Conservation (phyloP, 805 yeast genomes). For the Candida stauntonica region DNA sequence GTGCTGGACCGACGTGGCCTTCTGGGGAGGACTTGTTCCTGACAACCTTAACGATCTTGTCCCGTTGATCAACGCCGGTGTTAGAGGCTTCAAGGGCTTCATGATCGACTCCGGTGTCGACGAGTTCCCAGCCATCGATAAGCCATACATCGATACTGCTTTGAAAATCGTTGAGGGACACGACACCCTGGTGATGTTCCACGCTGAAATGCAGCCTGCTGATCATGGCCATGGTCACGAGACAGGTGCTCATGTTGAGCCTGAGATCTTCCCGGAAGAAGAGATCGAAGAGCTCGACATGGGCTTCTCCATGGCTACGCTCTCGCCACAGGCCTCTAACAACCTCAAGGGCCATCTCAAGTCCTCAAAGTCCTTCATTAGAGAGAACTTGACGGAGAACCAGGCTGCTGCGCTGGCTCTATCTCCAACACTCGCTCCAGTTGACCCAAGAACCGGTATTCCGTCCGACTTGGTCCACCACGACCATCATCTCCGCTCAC, state of each 20-base stretch:
- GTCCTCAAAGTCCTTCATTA: conserved; percentile 8
- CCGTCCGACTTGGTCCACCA: conserved; percentile 30
- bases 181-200: conserved; percentile 80
- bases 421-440: conserved; percentile 53
- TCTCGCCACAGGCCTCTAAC: conserved; percentile 7
- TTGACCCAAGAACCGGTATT: conserved; percentile 53
- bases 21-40: conserved; percentile 96
- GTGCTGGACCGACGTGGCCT: conserved; percentile 90
- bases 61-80: conserved; percentile 81
- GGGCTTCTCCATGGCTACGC: conserved; percentile 11
- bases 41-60: conserved; percentile 61
- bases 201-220: conserved; percentile 79
- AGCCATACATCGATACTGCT: conserved; percentile 61
- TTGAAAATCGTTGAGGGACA: conserved; percentile 57
- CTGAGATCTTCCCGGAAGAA: conserved; percentile 13
- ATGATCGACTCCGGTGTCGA: conserved; percentile 94
- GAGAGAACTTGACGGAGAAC: conserved; percentile 35
- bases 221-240: conserved; percentile 28
- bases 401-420: conserved; percentile 52
- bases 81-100: conserved; percentile 91
- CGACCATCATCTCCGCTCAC: conserved; percentile 30
- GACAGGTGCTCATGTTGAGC: conserved; percentile 6
- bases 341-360: conserved; percentile 3
- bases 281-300: conserved; percentile 24
- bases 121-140: conserved; percentile 81